Evolutionary conservation across 2,329 filamentous ascomycete species (phyloP), one percentile per base, ranked within the genome.

Genomic region (Diplodia corticola): DNA sequence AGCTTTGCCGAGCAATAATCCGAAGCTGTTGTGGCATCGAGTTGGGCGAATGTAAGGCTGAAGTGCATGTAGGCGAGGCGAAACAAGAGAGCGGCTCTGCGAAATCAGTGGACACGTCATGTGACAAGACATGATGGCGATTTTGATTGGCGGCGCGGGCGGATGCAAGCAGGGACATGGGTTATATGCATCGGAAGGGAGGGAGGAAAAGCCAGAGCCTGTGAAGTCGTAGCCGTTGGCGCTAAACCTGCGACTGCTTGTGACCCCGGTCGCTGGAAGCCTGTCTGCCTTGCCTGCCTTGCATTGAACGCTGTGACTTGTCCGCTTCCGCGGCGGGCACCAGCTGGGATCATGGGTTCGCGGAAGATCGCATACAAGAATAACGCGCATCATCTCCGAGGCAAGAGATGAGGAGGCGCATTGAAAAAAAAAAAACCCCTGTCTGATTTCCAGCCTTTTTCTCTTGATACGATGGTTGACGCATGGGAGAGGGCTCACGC

Each of bases 301-400:
- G 63, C 51, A 57, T 55, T 50, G 40, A 37, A 30, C 54, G 49
- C 22, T 54, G 35, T 50, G 49, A 64, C 49, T 46, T 59, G 35
- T 10, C 37, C 30, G 51, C 30, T 12, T 55, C 51, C 20, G 51
- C 51, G 22, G 22, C 54, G 20, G 22, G 15, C n/a, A n/a, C 24
- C 24, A 15, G 24, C 57, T 35, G n/a, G 57, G 57, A 61, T 61
- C 57, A 61, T 61, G 57, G 57, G 5, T 15, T 35, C 26, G 9
- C 44, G n/a, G 20, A 22, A 57, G 33, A 40, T 26, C 33, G 53
- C 33, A 40, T 22, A 22, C n/a, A 15, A 44, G n/a, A 10, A 28
- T n/a, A 17, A 26, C 13, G 49, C 12, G 20, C 10, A 13, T 49
- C 26, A 60, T 35, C 12, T 49, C 40, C 40, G 40, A 48, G 26